A percentile compares a stretch with the other conserved stretches of the same genome.
Conservation (phyloP, 2,329 filamentous ascomycete species). For the Pestalotiopsis sp. region DNA sequence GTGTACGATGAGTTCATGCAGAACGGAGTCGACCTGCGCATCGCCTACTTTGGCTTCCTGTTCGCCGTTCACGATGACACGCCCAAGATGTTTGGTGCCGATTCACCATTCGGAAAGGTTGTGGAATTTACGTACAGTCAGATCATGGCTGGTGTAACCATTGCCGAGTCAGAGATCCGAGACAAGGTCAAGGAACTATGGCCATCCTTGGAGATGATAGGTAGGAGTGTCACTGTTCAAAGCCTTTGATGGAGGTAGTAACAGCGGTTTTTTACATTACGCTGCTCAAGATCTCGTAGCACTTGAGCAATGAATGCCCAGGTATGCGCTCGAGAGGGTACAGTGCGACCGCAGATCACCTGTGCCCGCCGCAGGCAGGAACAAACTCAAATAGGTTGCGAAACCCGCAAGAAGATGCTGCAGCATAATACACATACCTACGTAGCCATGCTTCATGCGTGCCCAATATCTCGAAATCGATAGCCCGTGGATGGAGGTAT, state of each 20-base stretch:
- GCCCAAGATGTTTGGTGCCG: slow-evolving; percentile 23
- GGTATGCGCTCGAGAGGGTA: background rate
- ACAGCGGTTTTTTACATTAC: background rate
- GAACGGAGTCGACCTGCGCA: slow-evolving; percentile 26
- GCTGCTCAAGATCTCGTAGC: background rate
- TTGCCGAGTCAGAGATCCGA: slow-evolving; percentile 24
- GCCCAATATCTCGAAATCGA: too few species aligned
- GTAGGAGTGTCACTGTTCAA: slow-evolving; percentile 19
- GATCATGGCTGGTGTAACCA: slow-evolving; percentile 24
- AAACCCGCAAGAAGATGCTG: background rate
- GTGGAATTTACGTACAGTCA: slow-evolving; percentile 26
- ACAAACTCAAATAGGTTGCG: background rate
- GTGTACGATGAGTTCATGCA: slow-evolving; percentile 25
- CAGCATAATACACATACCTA: too few species aligned
- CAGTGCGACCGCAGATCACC: background rate
- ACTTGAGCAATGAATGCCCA: background rate
- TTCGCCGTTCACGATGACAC: slow-evolving; percentile 28
- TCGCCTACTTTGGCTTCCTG: slow-evolving; percentile 28
- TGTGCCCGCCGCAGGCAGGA: background rate
- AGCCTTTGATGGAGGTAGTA: slow-evolving; percentile 14
- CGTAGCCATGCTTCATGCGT: too few species aligned
- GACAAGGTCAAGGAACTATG: slow-evolving; percentile 21
- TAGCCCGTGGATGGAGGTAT: too few species aligned
- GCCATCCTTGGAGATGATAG: slow-evolving; percentile 23
- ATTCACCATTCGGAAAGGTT: slow-evolving; percentile 26